phyloP scores from a whole-genome alignment of 2,329 filamentous ascomycete species.

The Fusarium begoniae region DNA sequence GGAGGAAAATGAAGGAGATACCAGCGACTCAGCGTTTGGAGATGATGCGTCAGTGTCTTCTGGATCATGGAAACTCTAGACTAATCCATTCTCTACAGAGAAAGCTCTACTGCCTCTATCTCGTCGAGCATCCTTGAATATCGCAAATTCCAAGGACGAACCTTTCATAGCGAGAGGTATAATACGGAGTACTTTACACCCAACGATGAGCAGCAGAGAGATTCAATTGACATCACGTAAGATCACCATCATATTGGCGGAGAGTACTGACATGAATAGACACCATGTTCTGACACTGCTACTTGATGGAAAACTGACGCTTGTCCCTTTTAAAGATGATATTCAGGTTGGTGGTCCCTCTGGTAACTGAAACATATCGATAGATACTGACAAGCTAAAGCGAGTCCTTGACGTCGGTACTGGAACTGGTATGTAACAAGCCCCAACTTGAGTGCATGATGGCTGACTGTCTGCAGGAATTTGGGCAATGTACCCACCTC shows the following conservation, averaged over 20 bases:
- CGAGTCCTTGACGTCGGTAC: neutral
- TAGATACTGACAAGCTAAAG: neutral
- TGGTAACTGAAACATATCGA: fast-evolving
- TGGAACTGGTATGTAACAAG: neutral
- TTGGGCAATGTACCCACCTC: neutral
- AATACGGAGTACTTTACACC: neutral
- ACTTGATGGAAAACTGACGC: neutral
- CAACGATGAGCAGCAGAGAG: slow-evolving; percentile 10
- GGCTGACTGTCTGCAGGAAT: neutral
- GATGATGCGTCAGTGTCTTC: neutral
- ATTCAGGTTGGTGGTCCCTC: neutral
- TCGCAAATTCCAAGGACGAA: slow-evolving; percentile 2
- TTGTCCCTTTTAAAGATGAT: neutral
- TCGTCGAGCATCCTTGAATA: slow-evolving; percentile 11
- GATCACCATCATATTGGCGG: fast-evolving
- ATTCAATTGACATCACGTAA: slow-evolving; percentile 20
- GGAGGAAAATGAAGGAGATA: neutral
- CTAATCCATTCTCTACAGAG: neutral
- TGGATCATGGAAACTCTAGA: fast-evolving
- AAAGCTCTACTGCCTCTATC: slow-evolving; percentile 1
- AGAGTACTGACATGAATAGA: neutral
- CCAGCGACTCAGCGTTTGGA: neutral
- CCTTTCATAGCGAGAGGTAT: slow-evolving; percentile 1
- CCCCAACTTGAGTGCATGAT: fast-evolving
- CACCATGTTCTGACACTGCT: neutral